Evolutionary conservation across 2,329 filamentous ascomycete species (phyloP), one percentile per base, ranked within the genome.

Genomic region (Acrocalymma vagum): DNA sequence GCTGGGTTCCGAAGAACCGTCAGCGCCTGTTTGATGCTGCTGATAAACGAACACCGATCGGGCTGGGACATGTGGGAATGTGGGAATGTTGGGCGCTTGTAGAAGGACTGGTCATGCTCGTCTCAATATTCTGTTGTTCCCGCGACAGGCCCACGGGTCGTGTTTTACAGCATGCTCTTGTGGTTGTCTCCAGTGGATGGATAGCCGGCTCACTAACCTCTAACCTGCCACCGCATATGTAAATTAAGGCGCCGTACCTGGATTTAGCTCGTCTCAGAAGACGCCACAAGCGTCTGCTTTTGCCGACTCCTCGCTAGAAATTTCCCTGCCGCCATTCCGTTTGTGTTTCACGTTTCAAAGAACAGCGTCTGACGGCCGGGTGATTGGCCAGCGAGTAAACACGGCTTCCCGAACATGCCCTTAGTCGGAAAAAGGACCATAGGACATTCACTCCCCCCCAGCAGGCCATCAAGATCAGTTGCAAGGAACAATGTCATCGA

Each of bases 171-270:
- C 36, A 41, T 47, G 22, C 16, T 37, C 34, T 35, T 14, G 30
- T 41, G 22, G 18, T 25, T 22, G 16, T 30, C n/a, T n/a, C n/a
- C n/a, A 37, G 34, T 23, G 29, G 38, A 37, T 32, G 33, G 29
- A 32, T 34, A 22, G 44, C 37, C 42, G 26, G 22, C 33, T 34
- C 32, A 29, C 27, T 24, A 38, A 33, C 30, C 29, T 28, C 14
- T 20, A 25, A 22, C 25, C 22, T 14, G 24, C 41, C 27, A 36
- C 10, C 24, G 33, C 23, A 29, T 27, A 29, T 41, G 48, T 54
- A 49, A 53, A 63, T 65, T 55, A 60, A 65, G 57, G 58, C 42
- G 38, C 47, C 30, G 61, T 60, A 55, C 55, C 58, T 65, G 51
- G 48, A 36, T 54, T 58, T 60, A 59, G 51, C 42, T 33, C 31